Evolutionary conservation across 257 asterid genomes (phyloP), one percentile per base, ranked within the genome.

Genomic region (Rehmannia glutinosa): DNA sequence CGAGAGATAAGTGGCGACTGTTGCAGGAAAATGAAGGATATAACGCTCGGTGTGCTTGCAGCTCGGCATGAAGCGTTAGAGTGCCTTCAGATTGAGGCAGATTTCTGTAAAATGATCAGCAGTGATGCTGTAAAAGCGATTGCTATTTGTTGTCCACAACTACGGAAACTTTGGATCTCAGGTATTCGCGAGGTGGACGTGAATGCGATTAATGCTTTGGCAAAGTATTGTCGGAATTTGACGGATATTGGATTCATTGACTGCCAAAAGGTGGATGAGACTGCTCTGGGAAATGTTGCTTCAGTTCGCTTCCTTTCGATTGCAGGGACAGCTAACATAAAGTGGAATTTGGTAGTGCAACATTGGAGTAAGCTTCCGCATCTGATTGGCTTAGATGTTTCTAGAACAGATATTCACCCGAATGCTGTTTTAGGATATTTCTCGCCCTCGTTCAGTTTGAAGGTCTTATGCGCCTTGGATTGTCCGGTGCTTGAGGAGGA

Each of bases 51-150:
- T 25, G 84, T 86, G 70, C 77, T 90, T 62, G 97, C 82, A 49
- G 96, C 96, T 16, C 82, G 95, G 25, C 96, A 87, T 24, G 92
- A 87, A 75, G 76, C 76, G 54, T 83, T 90, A 25, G 86, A 90
- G 83, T 83, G 86, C 83, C 84, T 90, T 71, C 89, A 85, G 72
- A 81, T 90, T 96, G 97, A 35, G 96, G 87, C 73, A 87, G 82
- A 75, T 90, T 94, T 57, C 94, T 85, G n/a, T n/a, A n/a, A n/a
- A n/a, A n/a, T n/a, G n/a, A 83, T 90, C 43, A 85, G 80, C 77
- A 83, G 93, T 63, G 95, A 84, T 70, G 95, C 96, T 60, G 66
- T 90, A 51, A 87, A 79, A 76, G 87, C 88, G 8, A 64, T 87
- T 62, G 91, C 94, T 8, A 42, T 85, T 66, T 90, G 97, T 72